Evolutionary conservation across 2,329 filamentous ascomycete species (phyloP).

Genomic region (Xylariaceae sp.): DNA sequence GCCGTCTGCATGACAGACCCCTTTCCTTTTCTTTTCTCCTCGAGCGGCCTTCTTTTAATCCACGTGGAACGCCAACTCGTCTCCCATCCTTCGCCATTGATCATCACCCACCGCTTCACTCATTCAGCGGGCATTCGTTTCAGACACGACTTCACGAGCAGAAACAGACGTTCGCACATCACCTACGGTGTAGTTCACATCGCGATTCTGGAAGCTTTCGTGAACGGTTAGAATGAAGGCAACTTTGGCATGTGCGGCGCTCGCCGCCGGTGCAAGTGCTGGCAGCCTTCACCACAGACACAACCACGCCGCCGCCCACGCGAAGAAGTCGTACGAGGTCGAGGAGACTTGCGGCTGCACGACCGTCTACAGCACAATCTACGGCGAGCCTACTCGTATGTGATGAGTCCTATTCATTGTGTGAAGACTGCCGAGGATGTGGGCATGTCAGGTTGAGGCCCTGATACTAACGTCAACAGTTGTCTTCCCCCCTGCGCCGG

Average conservation of each 20-base stretch:
- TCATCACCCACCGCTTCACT: constrained; percentile 68
- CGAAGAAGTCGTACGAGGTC: constrained; percentile 42
- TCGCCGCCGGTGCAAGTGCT: constrained; percentile 55
- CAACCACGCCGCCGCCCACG: constrained; percentile 53
- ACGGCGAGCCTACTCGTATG: constrained; percentile 63
- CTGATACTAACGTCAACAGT: constrained; percentile 34
- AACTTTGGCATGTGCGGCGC: constrained; percentile 61
- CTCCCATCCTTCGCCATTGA: constrained; percentile 50
- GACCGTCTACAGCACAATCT: constrained; percentile 69
- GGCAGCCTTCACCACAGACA: constrained; percentile 57
- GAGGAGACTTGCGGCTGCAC: constrained; percentile 61
- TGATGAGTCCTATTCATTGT: constrained; percentile 17
- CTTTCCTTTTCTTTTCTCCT: constrained; percentile 38
- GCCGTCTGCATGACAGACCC: constrained; percentile 34
- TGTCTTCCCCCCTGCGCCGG: constrained; percentile 35
- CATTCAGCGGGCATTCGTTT: constrained; percentile 82
- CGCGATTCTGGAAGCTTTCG: constrained; percentile 30
- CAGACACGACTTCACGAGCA: constrained; percentile 33
- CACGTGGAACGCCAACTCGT: constrained; percentile 48
- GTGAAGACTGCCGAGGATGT: neutral
- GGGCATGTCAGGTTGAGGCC: neutral
- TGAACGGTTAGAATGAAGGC: constrained; percentile 65
- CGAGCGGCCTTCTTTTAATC: constrained; percentile 44
- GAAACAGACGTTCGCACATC: constrained; percentile 24
- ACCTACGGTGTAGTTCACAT: constrained; percentile 28